Conservation (phyloP, 306 rosid genomes). For the Oxytropis ochrocephala region DNA sequence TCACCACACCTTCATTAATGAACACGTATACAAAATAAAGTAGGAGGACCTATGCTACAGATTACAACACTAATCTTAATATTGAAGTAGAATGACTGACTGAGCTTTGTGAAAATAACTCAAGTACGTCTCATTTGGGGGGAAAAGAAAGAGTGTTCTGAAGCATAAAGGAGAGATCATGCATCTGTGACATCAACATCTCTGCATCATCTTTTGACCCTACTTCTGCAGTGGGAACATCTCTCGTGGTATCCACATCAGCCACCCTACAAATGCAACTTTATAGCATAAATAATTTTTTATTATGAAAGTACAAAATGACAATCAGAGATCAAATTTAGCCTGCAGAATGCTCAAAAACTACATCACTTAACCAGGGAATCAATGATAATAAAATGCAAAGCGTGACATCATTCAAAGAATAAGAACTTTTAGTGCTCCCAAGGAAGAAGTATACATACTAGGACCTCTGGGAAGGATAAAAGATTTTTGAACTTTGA, state of each 20-base stretch:
- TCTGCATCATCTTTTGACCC: conserved; percentile 47
- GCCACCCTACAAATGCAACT: conserved; percentile 46
- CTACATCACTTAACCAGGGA: not conserved
- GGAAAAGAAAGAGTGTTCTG: conserved; percentile 63
- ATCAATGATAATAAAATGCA: conserved; percentile 15
- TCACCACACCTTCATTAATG: not conserved
- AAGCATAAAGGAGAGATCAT: conserved; percentile 88
- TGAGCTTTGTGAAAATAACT: conserved; percentile 18
- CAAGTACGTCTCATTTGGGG: conserved; percentile 39
- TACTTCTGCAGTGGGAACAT: conserved; percentile 28
- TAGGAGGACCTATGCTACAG: conserved; percentile 13
- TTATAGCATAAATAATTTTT: conserved; percentile 4
- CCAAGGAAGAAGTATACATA: not conserved
- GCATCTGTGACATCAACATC: conserved; percentile 70
- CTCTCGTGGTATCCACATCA: conserved; percentile 26
- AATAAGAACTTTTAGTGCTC: not conserved
- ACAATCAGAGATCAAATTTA: too few species aligned
- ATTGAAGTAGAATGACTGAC: conserved; percentile 8
- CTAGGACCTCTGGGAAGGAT: not conserved
- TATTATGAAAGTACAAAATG: conserved; percentile 1
- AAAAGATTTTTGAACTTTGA: not conserved
- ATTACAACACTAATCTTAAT: conserved; percentile 15
- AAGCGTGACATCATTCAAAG: not conserved
- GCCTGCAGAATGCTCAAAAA: not conserved
- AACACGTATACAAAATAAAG: conserved; percentile 3